Conservation (phyloP, 2,329 filamentous ascomycete species). For the Pyrenophora graminea region DNA sequence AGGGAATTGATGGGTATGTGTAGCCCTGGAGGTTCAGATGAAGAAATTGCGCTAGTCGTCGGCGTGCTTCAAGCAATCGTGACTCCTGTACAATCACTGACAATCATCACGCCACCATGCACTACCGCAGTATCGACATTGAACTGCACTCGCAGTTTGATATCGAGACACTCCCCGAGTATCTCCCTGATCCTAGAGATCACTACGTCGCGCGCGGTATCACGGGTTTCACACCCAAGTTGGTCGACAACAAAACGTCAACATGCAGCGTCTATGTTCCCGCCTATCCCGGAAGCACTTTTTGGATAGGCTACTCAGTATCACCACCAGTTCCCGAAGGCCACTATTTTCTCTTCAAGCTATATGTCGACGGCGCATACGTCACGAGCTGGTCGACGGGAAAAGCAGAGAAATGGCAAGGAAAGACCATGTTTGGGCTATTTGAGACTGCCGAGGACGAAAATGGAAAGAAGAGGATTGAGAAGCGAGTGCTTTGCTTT, state of each 20-base stretch:
- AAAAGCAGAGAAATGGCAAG: constrained; percentile 48
- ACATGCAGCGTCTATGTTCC: constrained; percentile 45
- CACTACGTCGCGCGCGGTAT: constrained; percentile 16
- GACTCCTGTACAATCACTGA: background rate
- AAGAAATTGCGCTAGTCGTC: background rate
- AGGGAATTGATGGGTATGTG: background rate
- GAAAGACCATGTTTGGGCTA: constrained; percentile 53
- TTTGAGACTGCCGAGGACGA: constrained; percentile 41
- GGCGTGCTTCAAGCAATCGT: background rate
- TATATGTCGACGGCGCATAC: constrained; percentile 47
- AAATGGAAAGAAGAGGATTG: constrained; percentile 38
- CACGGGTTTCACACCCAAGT: constrained; percentile 6
- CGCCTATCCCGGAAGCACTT: constrained; percentile 43
- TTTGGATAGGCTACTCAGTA: constrained; percentile 51
- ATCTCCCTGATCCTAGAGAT: constrained; percentile 27
- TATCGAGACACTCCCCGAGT: constrained; percentile 47
- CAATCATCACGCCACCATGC: constrained; percentile 22
- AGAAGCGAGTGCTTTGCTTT: constrained; percentile 52
- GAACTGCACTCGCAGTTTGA: constrained; percentile 50
- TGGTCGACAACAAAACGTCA: constrained; percentile 30
- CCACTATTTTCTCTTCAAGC: constrained; percentile 52
- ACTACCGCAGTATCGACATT: constrained; percentile 46
- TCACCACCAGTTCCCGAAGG: constrained; percentile 35
- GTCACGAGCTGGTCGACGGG: constrained; percentile 53
- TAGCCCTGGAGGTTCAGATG: background rate